Base-by-base conservation (phyloP, 176 grass and related monocot species). In the Alloteropsis semialata region DNA sequence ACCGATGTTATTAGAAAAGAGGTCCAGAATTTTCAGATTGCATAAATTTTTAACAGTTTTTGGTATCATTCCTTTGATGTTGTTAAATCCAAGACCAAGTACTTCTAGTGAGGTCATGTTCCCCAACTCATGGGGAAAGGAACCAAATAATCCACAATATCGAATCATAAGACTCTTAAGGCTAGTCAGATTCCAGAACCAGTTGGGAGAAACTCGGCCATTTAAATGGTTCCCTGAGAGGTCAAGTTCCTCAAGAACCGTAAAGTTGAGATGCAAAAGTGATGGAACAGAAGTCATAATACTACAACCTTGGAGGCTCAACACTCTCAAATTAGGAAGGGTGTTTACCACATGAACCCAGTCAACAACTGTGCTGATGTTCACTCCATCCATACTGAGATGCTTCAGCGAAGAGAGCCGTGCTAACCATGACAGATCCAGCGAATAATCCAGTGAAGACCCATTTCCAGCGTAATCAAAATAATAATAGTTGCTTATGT, bases 371-470 rank as follows among this genome's bases (percentile, higher is more conserved):
- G 29, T 19, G 39, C 60, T 76, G n/a, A 89, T 16, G 50, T 77
- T 51, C 32, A 77, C 57, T 6, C 0, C 0, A 28, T 6, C 17
- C 74, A 91, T 70, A 30, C 70, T 62, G 17, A 91, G 74, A 6
- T 87, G 46, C 8, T 78, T 19, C 48, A 91, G 55, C 2, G 39
- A 87, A 8, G 11, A 48, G 3, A 87, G 74, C 22, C 11, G 22
- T 0, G 30, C 0, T 46, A 91, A 48, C 89, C 89, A 91, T 15
- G 42, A 21, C 27, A 91, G 49, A 68, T 91, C 76, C 11, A 34
- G 0, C 0, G 16, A 80, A 44, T 84, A 18, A 44, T 44, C 12
- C 10, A 44, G 43, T 44, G 43, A 44, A 10, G 43, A 44, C 17
- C 27, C 59, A 32, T 32, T 27, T 28, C 10, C 19, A n/a, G 53